Evolutionary conservation across 345 rosid species (phyloP).

Genomic region (Atalantia buxifolia): DNA sequence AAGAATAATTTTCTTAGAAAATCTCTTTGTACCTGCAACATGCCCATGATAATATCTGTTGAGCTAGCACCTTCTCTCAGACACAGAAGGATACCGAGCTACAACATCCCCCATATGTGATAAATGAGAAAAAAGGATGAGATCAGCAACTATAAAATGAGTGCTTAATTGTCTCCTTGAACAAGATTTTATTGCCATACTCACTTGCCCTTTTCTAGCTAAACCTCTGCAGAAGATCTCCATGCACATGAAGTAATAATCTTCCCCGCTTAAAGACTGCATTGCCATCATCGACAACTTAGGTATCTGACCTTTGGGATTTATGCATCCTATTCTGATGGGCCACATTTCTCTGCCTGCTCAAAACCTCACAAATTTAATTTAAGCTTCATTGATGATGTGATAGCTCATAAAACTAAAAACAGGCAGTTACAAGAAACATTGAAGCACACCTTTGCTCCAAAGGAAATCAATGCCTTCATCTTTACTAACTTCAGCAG

Average conservation of each 20-base stretch:
- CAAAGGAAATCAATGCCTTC: conserved; percentile 67
- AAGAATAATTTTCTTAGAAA: background rate
- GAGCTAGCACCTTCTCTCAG: conserved; percentile 54
- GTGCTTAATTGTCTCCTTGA: background rate
- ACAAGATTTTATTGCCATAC: background rate
- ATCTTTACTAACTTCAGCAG: conserved; percentile 65
- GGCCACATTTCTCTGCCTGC: conserved; percentile 50
- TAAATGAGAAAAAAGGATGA: background rate
- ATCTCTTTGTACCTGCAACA: conserved; percentile 48
- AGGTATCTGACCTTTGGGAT: conserved; percentile 32
- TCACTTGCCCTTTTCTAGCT: conserved; percentile 29
- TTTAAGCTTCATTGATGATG: background rate
- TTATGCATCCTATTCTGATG: conserved; percentile 55
- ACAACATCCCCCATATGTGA: conserved; percentile 12
- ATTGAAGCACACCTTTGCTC: conserved; percentile 41
- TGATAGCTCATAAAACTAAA: background rate
- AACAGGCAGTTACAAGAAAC: background rate
- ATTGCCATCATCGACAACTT: conserved; percentile 41
- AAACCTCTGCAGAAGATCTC: conserved; percentile 33
- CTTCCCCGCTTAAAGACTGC: conserved; percentile 38
- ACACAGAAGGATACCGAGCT: conserved; percentile 51
- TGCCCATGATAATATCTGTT: conserved; percentile 41
- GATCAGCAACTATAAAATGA: background rate
- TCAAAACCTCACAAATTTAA: conserved; percentile 9
- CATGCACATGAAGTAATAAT: conserved; percentile 50